Evolutionary conservation across 2,329 filamentous ascomycete genomes (phyloP), one percentile per base, ranked within the genome.

Genomic region (Cladosporium oxysporum): DNA sequence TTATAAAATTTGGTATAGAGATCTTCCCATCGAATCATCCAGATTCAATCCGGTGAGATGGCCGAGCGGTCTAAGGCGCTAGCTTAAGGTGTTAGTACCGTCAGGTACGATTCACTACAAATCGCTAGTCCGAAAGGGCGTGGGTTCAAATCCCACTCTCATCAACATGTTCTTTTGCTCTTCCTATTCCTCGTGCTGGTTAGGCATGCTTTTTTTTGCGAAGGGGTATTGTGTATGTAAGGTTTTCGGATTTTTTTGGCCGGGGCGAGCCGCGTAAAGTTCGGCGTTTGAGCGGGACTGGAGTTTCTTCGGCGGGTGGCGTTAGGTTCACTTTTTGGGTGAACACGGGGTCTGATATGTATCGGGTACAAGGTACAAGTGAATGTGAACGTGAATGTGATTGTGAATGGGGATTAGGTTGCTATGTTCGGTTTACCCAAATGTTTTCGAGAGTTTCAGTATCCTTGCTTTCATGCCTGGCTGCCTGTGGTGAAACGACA

Each of bases 91-190:
- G 49, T 49, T 44, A 8, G 5, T 47, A 55, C 10, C 49, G 0
- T 31, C 26, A 26, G 50, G 26, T 55, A 33, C 23, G 12, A 41
- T 62, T 33, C 23, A 65, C 23, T 14, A 29, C n/a, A 57, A 57
- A 58, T 67, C 72, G 71, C 69, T 73, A 68, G 72, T 73, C 71
- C 72, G 71, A 72, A 72, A 72, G 71, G 71, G 69, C 68, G 67
- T 73, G 71, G 71, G 71, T 73, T 73, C 71, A 68, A 73, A 73
- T 72, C 71, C 70, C 71, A 73, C 69, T 73, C 71, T 71, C 69
- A 67, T 72, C 70, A 71, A 68, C 55, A 69, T 68, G 8, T 35
- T 49, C 37, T 67, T 65, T 60, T 60, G 55, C 21, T 10, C 18
- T 26, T 33, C 12, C n/a, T 52, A 26, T 23, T 44, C 33, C 33